These are phyloP conservation scores for Torulaspora franciscae DNA, from an alignment of 805 yeast genomes.

Conservation along the genomic window DNA sequence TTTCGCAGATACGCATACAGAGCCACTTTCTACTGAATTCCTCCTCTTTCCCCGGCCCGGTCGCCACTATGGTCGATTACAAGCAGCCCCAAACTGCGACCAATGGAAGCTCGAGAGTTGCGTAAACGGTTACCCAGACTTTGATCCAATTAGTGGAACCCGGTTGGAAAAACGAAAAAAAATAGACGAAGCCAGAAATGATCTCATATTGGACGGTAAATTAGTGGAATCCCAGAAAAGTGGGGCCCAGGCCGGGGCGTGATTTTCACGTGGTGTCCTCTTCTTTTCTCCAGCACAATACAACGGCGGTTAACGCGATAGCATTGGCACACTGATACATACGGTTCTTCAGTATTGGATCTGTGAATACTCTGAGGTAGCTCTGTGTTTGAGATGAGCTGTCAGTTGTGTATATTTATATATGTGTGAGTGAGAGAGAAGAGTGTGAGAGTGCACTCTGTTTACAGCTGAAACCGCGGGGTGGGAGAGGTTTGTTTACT, in stretches of 20 bases:
- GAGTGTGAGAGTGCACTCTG: not conserved
- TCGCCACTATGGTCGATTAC: not conserved
- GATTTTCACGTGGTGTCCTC: not conserved
- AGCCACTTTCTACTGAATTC: not conserved
- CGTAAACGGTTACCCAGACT: not conserved
- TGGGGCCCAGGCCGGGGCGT: not conserved
- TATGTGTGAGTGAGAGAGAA: not conserved
- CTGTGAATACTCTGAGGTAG: too few species aligned
- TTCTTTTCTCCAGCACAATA: too few species aligned
- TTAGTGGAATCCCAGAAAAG: not conserved
- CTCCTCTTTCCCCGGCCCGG: not conserved
- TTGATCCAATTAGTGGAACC: not conserved
- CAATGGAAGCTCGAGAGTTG: not conserved
- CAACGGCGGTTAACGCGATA: too few species aligned
- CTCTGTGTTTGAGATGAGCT: not conserved
- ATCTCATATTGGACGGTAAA: not conserved
- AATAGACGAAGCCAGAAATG: not conserved
- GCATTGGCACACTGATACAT: too few species aligned
- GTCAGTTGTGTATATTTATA: not conserved
- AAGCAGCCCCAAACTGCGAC: not conserved
- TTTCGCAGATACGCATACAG: not conserved
- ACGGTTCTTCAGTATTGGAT: too few species aligned
- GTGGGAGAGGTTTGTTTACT: conserved; percentile 1
- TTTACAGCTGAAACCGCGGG: not conserved
- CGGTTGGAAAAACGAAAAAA: not conserved